These are phyloP conservation scores for Sporisorium scitamineum DNA, from an alignment of 1,284 basidiomycete genomes.

Conservation along the genomic window DNA sequence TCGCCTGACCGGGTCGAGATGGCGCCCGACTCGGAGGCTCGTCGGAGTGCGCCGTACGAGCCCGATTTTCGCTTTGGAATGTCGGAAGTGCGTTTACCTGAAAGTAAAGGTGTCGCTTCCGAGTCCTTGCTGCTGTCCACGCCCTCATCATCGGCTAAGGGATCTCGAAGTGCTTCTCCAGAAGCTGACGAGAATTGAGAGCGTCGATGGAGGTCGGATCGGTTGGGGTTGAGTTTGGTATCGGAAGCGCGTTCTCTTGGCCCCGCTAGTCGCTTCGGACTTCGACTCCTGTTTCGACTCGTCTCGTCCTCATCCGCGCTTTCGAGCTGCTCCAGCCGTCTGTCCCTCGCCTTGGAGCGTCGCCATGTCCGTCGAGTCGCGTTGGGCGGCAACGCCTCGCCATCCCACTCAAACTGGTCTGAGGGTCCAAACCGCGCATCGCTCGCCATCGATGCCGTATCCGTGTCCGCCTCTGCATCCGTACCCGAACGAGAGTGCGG, in stretches of 20 bases:
- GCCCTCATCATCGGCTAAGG: constrained; percentile 34
- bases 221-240: constrained; percentile 17
- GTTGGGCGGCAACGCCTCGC: constrained; percentile 53
- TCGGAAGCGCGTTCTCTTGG: constrained; percentile 20
- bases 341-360: constrained; percentile 33
- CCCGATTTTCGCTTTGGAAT: constrained; percentile 12
- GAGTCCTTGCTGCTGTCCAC: constrained; percentile 13
- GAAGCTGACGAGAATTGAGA: constrained; percentile 14
- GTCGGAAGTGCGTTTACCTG: constrained; percentile 1
- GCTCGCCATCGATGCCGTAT: constrained; percentile 33
- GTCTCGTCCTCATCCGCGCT: constrained; percentile 48
- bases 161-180: constrained; percentile 45
- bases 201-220: constrained; percentile 1
- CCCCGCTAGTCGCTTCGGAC: constrained; percentile 46
- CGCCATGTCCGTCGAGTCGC: constrained; percentile 27
- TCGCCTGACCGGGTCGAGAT: constrained; percentile 15
- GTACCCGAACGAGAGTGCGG: constrained; percentile 30
- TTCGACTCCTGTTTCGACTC: constrained; percentile 49
- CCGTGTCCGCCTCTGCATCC: constrained; percentile 45
- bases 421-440: constrained; percentile 31
- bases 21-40: constrained; percentile 24
- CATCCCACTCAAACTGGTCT: constrained; percentile 48
- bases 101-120: constrained; percentile 15
- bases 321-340: constrained; percentile 34
- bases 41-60: constrained; percentile 19